Evolutionary conservation across 1,139 yeast genomes (phyloP).

Genomic region (Arxiozyma heterogenica): DNA sequence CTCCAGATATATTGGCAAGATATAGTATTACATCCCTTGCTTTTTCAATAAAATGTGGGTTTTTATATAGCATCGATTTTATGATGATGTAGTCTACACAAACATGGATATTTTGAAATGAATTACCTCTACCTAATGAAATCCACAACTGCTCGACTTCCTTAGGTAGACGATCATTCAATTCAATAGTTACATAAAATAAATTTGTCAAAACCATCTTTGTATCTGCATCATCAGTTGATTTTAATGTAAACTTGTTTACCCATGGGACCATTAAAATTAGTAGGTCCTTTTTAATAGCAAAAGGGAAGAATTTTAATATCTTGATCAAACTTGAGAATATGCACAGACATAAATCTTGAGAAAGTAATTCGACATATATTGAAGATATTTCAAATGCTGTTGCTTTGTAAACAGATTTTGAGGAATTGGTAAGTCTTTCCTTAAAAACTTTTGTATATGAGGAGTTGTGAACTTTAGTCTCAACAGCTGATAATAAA

Average conservation of each 20-base stretch:
- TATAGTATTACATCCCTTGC: conserved; percentile 76
- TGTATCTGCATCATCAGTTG: conserved; percentile 40
- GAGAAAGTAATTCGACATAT: conserved; percentile 30
- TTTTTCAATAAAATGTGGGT: conserved; percentile 65
- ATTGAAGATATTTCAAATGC: conserved; percentile 31
- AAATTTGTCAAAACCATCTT: conserved; percentile 74
- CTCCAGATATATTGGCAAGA: conserved; percentile 39
- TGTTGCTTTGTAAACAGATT: conserved; percentile 30
- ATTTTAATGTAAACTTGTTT: conserved; percentile 59
- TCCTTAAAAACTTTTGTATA: conserved; percentile 31
- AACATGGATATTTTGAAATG: conserved; percentile 57
- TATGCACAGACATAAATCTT: conserved; percentile 24
- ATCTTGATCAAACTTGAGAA: conserved; percentile 27
- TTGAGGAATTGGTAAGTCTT: conserved; percentile 29
- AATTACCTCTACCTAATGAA: conserved; percentile 68
- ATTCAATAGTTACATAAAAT: conserved; percentile 75
- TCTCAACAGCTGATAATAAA: conserved; percentile 28
- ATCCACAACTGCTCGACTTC: conserved; percentile 95
- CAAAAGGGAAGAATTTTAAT: conserved; percentile 28
- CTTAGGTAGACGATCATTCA: conserved; percentile 62
- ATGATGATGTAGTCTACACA: conserved; percentile 63
- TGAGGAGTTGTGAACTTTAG: conserved; percentile 28
- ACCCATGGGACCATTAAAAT: conserved; percentile 87
- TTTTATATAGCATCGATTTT: conserved; percentile 62
- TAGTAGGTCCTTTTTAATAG: conserved; percentile 65